These are phyloP conservation scores for Geotrichum citri-aurantii DNA, from an alignment of 1,139 yeast species.

Conservation along the genomic window DNA sequence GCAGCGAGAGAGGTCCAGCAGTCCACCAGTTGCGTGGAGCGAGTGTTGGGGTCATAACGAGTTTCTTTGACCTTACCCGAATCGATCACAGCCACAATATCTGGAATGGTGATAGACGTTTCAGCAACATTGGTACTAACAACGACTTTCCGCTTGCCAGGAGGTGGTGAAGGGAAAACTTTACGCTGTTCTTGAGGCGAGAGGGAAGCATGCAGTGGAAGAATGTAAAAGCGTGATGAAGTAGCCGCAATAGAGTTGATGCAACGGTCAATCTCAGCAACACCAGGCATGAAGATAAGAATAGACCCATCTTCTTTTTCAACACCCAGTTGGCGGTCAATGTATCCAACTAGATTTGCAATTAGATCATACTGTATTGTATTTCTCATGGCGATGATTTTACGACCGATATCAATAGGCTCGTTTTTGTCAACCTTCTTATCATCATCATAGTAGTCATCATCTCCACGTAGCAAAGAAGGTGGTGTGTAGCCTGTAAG, in stretches of 20 bases:
- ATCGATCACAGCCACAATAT: conserved; percentile 88
- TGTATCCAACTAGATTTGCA: conserved; percentile 47
- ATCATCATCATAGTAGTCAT: conserved; percentile 22
- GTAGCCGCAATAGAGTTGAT: conserved; percentile 31
- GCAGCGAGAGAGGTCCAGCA: conserved; percentile 90
- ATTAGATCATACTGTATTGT: conserved; percentile 67
- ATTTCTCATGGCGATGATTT: conserved; percentile 38
- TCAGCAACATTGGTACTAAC: conserved; percentile 82
- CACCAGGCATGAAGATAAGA: conserved; percentile 83
- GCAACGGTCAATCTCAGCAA: conserved; percentile 72
- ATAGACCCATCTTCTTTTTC: conserved; percentile 59
- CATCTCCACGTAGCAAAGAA: conserved; percentile 24
- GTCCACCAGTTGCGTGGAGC: conserved; percentile 69
- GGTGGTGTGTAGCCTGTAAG: conserved; percentile 39
- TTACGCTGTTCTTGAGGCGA: conserved; percentile 74
- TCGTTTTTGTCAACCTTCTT: not conserved
- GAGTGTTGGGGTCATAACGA: conserved; percentile 59
- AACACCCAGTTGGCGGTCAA: conserved; percentile 45
- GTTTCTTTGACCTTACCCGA: conserved; percentile 79
- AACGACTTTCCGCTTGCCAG: conserved; percentile 64
- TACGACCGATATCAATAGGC: conserved; percentile 30
- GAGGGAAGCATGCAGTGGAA: conserved; percentile 86
- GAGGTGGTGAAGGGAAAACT: conserved; percentile 56
- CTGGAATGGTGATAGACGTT: conserved; percentile 88
- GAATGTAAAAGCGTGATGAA: conserved; percentile 32